Percentiles rank a stretch among this genome's conserved stretches.
phyloP scores from a whole-genome alignment of 441 rosid genomes.

The Isatis lusitanica region DNA sequence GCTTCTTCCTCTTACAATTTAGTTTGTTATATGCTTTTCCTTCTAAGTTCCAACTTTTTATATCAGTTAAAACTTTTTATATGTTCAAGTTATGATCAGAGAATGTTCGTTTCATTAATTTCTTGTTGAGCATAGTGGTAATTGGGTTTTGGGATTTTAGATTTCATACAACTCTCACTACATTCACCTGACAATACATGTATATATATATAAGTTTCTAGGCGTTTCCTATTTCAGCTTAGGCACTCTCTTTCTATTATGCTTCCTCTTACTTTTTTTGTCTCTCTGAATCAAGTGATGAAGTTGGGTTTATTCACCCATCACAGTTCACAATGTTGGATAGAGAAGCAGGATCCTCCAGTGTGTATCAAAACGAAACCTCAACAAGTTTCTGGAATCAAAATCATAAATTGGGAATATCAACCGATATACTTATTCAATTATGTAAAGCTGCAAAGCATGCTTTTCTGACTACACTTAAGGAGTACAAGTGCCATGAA shows the following conservation, averaged over 20 bases:
- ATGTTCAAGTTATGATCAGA: background rate
- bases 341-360: constrained; percentile 38
- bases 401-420: constrained; percentile 85
- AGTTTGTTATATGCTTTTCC: too few relatives aligned
- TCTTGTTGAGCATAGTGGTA: too few relatives aligned
- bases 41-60: too few relatives aligned
- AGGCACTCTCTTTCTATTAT: background rate
- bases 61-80: too few relatives aligned
- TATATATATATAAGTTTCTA: too few relatives aligned
- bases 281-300: constrained; percentile 53
- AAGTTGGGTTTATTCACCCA: constrained; percentile 84
- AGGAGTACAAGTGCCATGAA: constrained; percentile 40
- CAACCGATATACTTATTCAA: constrained; percentile 53
- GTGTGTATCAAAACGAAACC: background rate
- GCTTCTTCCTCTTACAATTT: background rate
- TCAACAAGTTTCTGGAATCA: constrained; percentile 56
- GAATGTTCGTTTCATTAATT: background rate
- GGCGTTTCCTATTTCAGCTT: too few relatives aligned
- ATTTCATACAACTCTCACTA: too few relatives aligned
- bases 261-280: background rate
- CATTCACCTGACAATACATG: too few relatives aligned
- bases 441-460: constrained; percentile 61
- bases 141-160: too few relatives aligned
- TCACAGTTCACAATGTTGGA: constrained; percentile 62
- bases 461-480: constrained; percentile 49